Evolutionary conservation across 2,329 filamentous ascomycete species (phyloP).

Genomic region (Cladosporium phlei): DNA sequence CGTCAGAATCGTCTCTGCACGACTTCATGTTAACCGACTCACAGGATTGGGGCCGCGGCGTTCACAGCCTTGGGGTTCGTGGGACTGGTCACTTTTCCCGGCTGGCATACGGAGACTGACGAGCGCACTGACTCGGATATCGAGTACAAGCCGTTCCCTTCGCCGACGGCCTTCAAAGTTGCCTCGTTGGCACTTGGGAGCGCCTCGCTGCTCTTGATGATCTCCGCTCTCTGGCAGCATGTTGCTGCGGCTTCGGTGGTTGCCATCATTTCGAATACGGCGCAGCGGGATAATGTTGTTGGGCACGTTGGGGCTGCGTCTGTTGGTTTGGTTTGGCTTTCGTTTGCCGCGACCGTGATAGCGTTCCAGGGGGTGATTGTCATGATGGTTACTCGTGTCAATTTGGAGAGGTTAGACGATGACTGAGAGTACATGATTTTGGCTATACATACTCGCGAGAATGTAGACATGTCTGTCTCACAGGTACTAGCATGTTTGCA

Average conservation of each 20-base stretch:
- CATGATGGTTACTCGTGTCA: conserved; percentile 2
- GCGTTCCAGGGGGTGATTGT: conserved; percentile 4
- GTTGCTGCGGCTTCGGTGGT: conserved; percentile 16
- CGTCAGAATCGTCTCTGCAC: not conserved
- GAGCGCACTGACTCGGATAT: conserved; percentile 12
- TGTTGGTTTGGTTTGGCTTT: conserved; percentile 13
- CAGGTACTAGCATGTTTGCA: no score
- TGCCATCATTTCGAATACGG: conserved; percentile 6
- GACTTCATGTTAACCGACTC: not conserved
- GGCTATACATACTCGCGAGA: no score
- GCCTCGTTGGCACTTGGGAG: not conserved
- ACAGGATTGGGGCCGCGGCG: conserved; percentile 12
- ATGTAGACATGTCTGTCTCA: no score
- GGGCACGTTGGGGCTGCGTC: conserved; percentile 13
- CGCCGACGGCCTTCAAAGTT: not conserved
- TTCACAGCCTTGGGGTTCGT: conserved; percentile 10
- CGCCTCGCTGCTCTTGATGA: conserved; percentile 13
- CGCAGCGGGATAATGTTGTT: conserved; percentile 5
- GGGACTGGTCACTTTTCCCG: conserved; percentile 13
- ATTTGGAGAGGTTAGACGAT: not conserved
- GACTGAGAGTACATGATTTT: not conserved
- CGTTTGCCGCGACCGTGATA: conserved; percentile 6
- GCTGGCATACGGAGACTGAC: conserved; percentile 15
- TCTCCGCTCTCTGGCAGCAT: conserved; percentile 19
- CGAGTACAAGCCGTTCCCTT: conserved; percentile 18